Conservation (phyloP, 192 early-diverging fungal genomes). For the Coemansia sp. region DNA sequence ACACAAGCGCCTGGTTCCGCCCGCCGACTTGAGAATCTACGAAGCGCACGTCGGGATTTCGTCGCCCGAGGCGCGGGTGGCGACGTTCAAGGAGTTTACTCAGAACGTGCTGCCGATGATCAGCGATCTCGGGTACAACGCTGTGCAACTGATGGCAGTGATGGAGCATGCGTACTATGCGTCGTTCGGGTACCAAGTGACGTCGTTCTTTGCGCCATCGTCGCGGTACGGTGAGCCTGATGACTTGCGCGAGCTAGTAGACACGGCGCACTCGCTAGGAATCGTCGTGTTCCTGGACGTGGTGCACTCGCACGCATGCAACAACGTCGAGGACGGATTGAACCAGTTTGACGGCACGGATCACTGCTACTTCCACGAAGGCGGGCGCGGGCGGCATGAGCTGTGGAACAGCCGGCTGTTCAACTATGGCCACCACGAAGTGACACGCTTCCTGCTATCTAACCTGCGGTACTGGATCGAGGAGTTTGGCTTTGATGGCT, state of each 20-base stretch:
- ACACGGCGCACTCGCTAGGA: slow-evolving; percentile 87
- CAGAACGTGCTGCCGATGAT: slow-evolving; percentile 84
- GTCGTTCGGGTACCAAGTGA: slow-evolving; percentile 97
- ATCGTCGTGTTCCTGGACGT: slow-evolving; percentile 89
- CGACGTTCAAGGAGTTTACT: slow-evolving; percentile 91
- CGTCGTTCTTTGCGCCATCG: slow-evolving; percentile 93
- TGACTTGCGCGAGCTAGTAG: slow-evolving; percentile 87
- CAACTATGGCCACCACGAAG: slow-evolving; percentile 93
- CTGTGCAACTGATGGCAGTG: slow-evolving; percentile 86
- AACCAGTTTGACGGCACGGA: slow-evolving; percentile 97
- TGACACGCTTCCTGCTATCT: slow-evolving; percentile 89
- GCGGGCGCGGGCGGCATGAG: slow-evolving; percentile 80
- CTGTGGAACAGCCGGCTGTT: slow-evolving; percentile 95
- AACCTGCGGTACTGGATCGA: slow-evolving; percentile 95
- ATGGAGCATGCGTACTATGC: slow-evolving; percentile 99
- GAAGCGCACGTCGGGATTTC: slow-evolving; percentile 97
- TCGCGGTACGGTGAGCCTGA: slow-evolving; percentile 94
- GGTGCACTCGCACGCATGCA: slow-evolving; percentile 95
- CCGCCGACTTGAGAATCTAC: slow-evolving; percentile 76
- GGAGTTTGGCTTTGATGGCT: slow-evolving; percentile 90
- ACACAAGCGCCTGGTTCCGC: slow-evolving; percentile 69
- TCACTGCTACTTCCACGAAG: slow-evolving; percentile 95
- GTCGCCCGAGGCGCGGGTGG: slow-evolving; percentile 76
- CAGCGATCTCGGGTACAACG: slow-evolving; percentile 78
- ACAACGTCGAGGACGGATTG: slow-evolving; percentile 92